Evolutionary conservation across 1,139 yeast species (phyloP).

Genomic region (Ashbya aceris): DNA sequence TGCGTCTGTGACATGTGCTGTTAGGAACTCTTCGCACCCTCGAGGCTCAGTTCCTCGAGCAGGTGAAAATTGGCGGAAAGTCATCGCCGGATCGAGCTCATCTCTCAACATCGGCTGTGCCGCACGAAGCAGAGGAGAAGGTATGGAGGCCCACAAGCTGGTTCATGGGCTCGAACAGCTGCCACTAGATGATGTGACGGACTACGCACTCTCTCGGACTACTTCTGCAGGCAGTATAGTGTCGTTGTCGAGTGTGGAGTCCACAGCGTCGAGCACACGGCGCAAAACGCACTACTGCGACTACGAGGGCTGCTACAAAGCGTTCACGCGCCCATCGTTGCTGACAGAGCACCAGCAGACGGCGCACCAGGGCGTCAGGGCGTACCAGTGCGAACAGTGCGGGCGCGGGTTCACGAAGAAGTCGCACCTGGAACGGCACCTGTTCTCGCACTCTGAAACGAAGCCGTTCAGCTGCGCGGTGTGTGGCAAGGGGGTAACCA

Average conservation of each 20-base stretch:
- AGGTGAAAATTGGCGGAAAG: too few species aligned
- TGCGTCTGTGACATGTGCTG: too few species aligned
- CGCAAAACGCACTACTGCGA: conserved; percentile 55
- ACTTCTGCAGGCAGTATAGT: conserved; percentile 11
- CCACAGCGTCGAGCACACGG: conserved; percentile 34
- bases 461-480: conserved; percentile 69
- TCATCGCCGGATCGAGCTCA: too few species aligned
- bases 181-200: neutral
- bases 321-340: conserved; percentile 73
- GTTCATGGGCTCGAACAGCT: neutral
- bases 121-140: neutral
- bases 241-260: conserved; percentile 11
- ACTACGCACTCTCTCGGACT: conserved; percentile 10
- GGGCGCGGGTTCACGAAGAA: conserved; percentile 59
- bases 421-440: conserved; percentile 71
- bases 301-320: conserved; percentile 58
- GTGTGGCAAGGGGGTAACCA: conserved; percentile 79
- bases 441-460: conserved; percentile 49
- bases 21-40: too few species aligned
- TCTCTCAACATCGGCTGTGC: neutral
- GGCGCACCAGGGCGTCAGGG: conserved; percentile 66
- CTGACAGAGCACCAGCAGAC: conserved; percentile 72
- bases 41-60: too few species aligned
- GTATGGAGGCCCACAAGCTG: conserved; percentile 1
- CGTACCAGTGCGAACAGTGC: conserved; percentile 63